Evolutionary conservation across 768 basidiomycete species (phyloP).

Genomic region (Amanita fuliginea): DNA sequence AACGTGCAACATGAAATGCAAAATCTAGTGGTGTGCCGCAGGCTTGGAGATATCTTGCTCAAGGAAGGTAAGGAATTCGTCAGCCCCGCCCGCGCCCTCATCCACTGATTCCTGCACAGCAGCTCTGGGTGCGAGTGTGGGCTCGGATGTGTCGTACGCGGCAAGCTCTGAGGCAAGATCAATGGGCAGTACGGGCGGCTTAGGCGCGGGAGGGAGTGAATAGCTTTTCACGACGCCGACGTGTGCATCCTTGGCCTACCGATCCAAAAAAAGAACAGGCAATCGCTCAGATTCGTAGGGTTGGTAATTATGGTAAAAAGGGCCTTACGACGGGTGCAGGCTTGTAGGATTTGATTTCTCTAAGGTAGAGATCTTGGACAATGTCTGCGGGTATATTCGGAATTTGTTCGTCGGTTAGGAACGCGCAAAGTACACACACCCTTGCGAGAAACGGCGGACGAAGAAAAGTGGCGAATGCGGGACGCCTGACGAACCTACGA

Average conservation of each 20-base stretch:
- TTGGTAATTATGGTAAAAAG: not conserved
- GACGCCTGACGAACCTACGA: constrained; percentile 41
- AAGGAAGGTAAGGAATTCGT: constrained; percentile 70
- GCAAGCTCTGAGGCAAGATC: constrained; percentile 85
- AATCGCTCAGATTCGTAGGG: not conserved
- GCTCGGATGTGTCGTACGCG: constrained; percentile 78
- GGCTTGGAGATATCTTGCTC: constrained; percentile 70
- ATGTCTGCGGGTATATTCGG: constrained; percentile 59
- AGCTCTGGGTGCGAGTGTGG: constrained; percentile 33
- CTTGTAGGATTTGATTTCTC: constrained; percentile 87
- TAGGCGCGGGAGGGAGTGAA: constrained; percentile 62
- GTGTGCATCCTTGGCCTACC: constrained; percentile 82
- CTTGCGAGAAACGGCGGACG: constrained; percentile 49
- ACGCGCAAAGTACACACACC: constrained; percentile 30
- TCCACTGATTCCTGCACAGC: constrained; percentile 22
- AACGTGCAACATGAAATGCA: not conserved
- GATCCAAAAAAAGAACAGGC: too few relatives aligned
- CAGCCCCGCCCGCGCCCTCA: constrained; percentile 46
- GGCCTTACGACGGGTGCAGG: constrained; percentile 56
- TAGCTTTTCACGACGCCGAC: constrained; percentile 80
- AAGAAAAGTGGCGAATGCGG: constrained; percentile 46
- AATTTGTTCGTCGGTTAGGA: constrained; percentile 7
- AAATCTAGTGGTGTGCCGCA: constrained; percentile 38
- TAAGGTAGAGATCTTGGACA: constrained; percentile 86
- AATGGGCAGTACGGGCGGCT: constrained; percentile 62